These are phyloP conservation scores for Closterium sp. DNA, from an alignment of 139 green algal genomes.

Conservation along the genomic window DNA sequence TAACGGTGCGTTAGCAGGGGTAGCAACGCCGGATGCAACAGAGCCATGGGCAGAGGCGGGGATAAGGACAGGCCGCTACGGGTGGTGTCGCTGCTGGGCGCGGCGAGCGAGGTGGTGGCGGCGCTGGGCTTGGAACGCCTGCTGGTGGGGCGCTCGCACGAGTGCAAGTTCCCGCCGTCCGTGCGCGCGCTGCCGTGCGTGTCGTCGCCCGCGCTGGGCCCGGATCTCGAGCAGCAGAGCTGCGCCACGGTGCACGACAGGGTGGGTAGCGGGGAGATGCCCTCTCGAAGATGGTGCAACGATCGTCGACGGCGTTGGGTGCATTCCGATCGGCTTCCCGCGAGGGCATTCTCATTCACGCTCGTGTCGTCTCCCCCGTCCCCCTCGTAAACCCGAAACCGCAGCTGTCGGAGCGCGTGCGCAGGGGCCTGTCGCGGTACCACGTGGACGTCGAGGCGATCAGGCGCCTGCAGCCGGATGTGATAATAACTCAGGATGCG, in stretches of 20 bases:
- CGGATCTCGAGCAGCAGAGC: not conserved
- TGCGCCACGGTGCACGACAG: not conserved
- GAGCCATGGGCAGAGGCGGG: not conserved
- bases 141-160: slow-evolving; percentile 38
- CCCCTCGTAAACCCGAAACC: not conserved
- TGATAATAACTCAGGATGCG: slow-evolving; percentile 57
- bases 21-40: not conserved
- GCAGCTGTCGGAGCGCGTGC: slow-evolving; percentile 13
- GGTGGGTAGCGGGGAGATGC: not conserved
- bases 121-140: slow-evolving; percentile 21
- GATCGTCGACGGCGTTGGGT: too few species aligned
- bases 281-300: too few species aligned
- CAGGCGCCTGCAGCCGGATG: slow-evolving; percentile 26
- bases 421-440: slow-evolving; percentile 38
- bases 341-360: too few species aligned
- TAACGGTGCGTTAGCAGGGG: not conserved
- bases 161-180: slow-evolving; percentile 30
- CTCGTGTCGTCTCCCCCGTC: not conserved
- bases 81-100: slow-evolving; percentile 38
- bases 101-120: slow-evolving; percentile 21
- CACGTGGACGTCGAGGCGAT: slow-evolving; percentile 39
- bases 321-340: too few species aligned
- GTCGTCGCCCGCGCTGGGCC: slow-evolving; percentile 1
- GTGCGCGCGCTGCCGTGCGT: slow-evolving; percentile 28
- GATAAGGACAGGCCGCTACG: not conserved